Evolutionary conservation across 2,329 filamentous ascomycete genomes (phyloP).

Genomic region (Fusarium nanum): DNA sequence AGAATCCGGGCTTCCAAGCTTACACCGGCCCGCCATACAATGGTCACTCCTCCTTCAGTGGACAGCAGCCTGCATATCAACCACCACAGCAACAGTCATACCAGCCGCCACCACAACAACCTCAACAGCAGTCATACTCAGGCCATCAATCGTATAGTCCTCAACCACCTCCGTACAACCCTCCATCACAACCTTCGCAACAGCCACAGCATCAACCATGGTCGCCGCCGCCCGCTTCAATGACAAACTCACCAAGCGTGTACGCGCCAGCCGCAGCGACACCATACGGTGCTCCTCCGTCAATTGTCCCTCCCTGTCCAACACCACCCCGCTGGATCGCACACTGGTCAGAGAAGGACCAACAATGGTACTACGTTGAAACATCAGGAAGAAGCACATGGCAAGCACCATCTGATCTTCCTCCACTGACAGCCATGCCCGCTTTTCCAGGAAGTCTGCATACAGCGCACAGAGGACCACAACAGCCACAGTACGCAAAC

Average conservation of each 20-base stretch:
- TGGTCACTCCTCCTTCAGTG: neutral
- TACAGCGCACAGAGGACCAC: neutral
- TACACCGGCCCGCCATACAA: neutral
- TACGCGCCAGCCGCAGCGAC: neutral
- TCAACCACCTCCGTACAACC: constrained; percentile 1
- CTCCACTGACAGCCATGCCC: constrained; percentile 21
- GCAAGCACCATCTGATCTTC: constrained; percentile 8
- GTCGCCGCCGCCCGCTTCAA: neutral
- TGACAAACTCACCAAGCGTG: neutral
- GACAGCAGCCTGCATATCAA: neutral
- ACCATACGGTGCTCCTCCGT: neutral
- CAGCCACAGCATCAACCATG: constrained; percentile 10
- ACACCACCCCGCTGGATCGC: constrained; percentile 32
- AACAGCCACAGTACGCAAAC: constrained; percentile 4
- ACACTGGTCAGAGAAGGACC: constrained; percentile 37
- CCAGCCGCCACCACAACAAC: neutral
- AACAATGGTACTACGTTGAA: constrained; percentile 31
- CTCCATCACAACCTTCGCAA: neutral
- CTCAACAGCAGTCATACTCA: neutral
- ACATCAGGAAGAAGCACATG: constrained; percentile 23
- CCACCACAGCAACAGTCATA: neutral
- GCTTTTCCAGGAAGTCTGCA: constrained; percentile 5
- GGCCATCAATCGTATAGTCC: neutral
- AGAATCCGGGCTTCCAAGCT: constrained; percentile 2
- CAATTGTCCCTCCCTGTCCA: neutral